These are phyloP conservation scores for Immersiella caudata DNA, from an alignment of 495 filamentous ascomycete species.

Conservation along the genomic window DNA sequence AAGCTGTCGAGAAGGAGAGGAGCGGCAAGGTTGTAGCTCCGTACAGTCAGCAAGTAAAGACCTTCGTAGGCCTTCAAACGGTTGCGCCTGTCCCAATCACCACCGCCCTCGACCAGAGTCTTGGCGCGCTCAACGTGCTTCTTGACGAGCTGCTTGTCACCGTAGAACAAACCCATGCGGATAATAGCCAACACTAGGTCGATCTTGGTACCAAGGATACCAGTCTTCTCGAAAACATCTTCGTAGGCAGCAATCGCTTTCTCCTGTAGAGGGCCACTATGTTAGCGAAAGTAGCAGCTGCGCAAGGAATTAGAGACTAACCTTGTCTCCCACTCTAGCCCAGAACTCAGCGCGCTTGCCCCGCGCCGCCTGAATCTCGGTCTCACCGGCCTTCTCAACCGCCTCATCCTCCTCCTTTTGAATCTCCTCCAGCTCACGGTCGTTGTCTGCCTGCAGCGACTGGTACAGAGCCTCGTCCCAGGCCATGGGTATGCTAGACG, in stretches of 20 bases:
- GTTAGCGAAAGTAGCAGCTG: conserved; percentile 6
- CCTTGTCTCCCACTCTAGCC: conserved; percentile 93
- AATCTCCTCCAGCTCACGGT: conserved; percentile 84
- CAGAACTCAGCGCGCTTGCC: conserved; percentile 96
- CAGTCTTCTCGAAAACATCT: conserved; percentile 89
- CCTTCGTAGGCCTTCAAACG: conserved; percentile 98
- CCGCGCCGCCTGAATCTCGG: conserved; percentile 86
- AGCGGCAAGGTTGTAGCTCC: conserved; percentile 85
- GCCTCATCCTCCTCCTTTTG: conserved; percentile 96
- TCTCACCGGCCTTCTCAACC: conserved; percentile 92
- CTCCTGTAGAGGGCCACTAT: conserved; percentile 59
- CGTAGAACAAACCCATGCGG: conserved; percentile 92
- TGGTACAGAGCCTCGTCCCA: conserved; percentile 94
- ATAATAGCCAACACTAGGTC: conserved; percentile 95
- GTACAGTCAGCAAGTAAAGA: conserved; percentile 85
- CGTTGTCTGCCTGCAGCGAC: conserved; percentile 81
- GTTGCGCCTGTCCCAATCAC: conserved; percentile 98
- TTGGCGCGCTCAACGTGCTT: conserved; percentile 91
- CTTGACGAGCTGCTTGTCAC: conserved; percentile 85
- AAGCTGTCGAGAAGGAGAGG: conserved; percentile 93
- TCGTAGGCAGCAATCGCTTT: conserved; percentile 91
- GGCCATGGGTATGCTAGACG: conserved; percentile 66
- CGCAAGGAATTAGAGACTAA: conserved; percentile 42
- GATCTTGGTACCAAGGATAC: conserved; percentile 93
- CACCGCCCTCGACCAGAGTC: conserved; percentile 86